Conservation (phyloP, 2,329 filamentous ascomycete genomes). For the Pyricularia grisea region DNA sequence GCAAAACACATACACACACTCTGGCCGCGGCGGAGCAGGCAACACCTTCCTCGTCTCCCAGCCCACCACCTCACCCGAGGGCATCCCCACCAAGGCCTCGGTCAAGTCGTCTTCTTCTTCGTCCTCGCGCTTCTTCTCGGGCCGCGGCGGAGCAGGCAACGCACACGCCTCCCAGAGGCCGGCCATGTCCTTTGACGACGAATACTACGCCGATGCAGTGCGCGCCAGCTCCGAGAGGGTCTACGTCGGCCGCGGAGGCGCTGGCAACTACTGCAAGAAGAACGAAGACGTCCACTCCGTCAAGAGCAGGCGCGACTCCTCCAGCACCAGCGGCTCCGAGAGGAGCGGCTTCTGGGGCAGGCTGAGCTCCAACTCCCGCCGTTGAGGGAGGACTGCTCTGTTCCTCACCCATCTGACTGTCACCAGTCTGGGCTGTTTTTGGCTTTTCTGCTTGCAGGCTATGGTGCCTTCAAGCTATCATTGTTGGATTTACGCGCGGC, state of each 20-base stretch:
- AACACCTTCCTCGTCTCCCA: conserved; percentile 41
- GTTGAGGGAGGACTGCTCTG: conserved; percentile 10
- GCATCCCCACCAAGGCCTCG: conserved; percentile 38
- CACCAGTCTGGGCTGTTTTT: background rate
- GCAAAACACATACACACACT: conserved; percentile 38
- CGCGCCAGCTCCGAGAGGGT: conserved; percentile 42
- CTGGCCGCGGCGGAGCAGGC: conserved; percentile 46
- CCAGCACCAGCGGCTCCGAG: conserved; percentile 7
- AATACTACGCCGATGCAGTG: conserved; percentile 46
- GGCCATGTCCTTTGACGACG: conserved; percentile 59
- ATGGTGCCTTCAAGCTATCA: background rate
- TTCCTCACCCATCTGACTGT: background rate
- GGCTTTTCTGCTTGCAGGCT: background rate
- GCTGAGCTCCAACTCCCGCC: conserved; percentile 26
- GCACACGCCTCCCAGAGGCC: conserved; percentile 43
- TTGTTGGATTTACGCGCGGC: background rate
- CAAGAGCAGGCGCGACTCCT: conserved; percentile 20
- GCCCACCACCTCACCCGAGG: conserved; percentile 33
- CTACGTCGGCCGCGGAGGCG: conserved; percentile 56
- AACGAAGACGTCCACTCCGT: conserved; percentile 11
- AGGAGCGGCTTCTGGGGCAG: conserved; percentile 26
- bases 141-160: conserved; percentile 61
- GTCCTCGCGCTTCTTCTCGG: conserved; percentile 49
- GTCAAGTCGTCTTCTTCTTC: conserved; percentile 32
- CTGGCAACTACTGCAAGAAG: conserved; percentile 36